These are phyloP conservation scores for Calonectria hawksworthii DNA, from an alignment of 2,329 filamentous ascomycete genomes.

Conservation along the genomic window DNA sequence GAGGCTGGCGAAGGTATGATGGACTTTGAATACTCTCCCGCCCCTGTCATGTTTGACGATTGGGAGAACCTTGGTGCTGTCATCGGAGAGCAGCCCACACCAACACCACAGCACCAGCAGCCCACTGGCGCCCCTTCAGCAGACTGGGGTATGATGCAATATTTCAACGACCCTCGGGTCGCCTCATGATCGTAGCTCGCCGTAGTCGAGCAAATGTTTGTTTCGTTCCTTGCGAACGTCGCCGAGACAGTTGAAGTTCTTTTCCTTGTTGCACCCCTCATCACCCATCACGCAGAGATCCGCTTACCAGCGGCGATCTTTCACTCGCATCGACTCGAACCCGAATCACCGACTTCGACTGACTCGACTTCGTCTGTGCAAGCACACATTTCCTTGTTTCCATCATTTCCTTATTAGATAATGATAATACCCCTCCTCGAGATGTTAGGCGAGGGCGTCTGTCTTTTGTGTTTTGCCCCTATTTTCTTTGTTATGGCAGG, in stretches of 20 bases:
- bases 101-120: slow-evolving; percentile 40
- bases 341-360: slow-evolving; percentile 24
- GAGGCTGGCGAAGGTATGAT: slow-evolving; percentile 52
- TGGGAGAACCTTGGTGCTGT: slow-evolving; percentile 57
- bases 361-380: slow-evolving; percentile 31
- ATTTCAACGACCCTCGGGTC: slow-evolving; percentile 51
- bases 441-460: slow-evolving; percentile 47
- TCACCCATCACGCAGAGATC: not conserved
- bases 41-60: slow-evolving; percentile 55
- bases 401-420: slow-evolving; percentile 47
- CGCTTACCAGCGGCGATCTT: slow-evolving; percentile 23
- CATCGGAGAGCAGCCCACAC: slow-evolving; percentile 47
- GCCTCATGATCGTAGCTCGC: slow-evolving; percentile 44
- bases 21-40: slow-evolving; percentile 60
- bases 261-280: slow-evolving; percentile 22
- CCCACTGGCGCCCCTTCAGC: slow-evolving; percentile 31
- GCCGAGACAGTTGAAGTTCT: slow-evolving; percentile 33
- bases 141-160: slow-evolving; percentile 53
- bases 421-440: slow-evolving; percentile 52
- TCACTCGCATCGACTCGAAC: slow-evolving; percentile 39
- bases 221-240: slow-evolving; percentile 34
- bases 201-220: slow-evolving; percentile 24
- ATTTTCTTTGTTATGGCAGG: slow-evolving; percentile 41
- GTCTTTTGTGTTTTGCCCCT: slow-evolving; percentile 36
- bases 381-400: slow-evolving; percentile 31